Evolutionary conservation across 2,329 filamentous ascomycete genomes (phyloP).

Genomic region (Thelonectria blattea): DNA sequence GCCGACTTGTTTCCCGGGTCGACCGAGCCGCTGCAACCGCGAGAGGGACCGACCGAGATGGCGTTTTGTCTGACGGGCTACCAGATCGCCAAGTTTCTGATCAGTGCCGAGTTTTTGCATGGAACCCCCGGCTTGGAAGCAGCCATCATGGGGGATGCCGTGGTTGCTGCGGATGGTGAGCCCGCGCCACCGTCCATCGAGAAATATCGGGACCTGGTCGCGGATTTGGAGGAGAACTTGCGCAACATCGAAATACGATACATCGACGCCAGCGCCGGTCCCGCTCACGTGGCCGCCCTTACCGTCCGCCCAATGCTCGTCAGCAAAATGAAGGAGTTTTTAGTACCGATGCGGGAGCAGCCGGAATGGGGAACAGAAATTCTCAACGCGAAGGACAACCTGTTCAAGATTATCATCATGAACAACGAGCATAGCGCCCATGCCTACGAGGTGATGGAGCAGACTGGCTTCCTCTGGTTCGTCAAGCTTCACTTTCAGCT

Average conservation of each 20-base stretch:
- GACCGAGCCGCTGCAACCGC: slow-evolving; percentile 55
- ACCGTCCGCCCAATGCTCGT: slow-evolving; percentile 54
- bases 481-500: slow-evolving; percentile 60
- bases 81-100: slow-evolving; percentile 57
- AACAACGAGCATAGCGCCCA: slow-evolving; percentile 55
- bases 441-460: slow-evolving; percentile 50
- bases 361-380: slow-evolving; percentile 59
- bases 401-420: slow-evolving; percentile 61
- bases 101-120: slow-evolving; percentile 48
- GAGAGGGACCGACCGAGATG: slow-evolving; percentile 67
- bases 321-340: slow-evolving; percentile 55
- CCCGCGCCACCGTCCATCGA: slow-evolving; percentile 43
- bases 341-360: slow-evolving; percentile 53
- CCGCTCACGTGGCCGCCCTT: slow-evolving; percentile 58
- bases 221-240: slow-evolving; percentile 51
- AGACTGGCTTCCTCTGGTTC: slow-evolving; percentile 62
- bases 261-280: slow-evolving; percentile 58
- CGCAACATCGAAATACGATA: slow-evolving; percentile 55
- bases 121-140: slow-evolving; percentile 56
- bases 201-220: slow-evolving; percentile 50
- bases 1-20: slow-evolving; percentile 62
- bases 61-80: slow-evolving; percentile 59
- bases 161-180: slow-evolving; percentile 42
- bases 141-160: slow-evolving; percentile 51
- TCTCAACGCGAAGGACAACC: slow-evolving; percentile 55